Base-by-base conservation (phyloP, 179 eudicot species). In the Dionaea muscipula region DNA sequence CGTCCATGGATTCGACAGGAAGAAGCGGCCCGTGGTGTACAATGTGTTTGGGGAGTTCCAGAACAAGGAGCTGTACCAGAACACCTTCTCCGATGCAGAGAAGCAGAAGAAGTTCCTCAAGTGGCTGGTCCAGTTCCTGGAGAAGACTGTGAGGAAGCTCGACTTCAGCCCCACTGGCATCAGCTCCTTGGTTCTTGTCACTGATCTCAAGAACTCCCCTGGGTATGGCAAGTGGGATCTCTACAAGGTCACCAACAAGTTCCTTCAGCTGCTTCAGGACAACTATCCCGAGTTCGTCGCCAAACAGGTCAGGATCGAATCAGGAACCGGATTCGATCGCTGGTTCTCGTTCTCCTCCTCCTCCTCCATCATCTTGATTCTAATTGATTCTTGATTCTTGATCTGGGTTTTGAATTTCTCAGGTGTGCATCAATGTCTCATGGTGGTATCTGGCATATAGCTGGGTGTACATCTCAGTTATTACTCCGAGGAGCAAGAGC, bases 261-360 rank as follows among this genome's bases (percentile, higher is more conserved):
- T 74, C 26, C 64, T 82, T 2, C 63, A 36, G 40, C 66, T 82
- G 52, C 75, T 84, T 12, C 85, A 84, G 60, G 88, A 84, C 25
- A 82, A 79, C 53, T 84, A 84, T 55, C 94, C 88, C n/a, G 85
- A 82, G 47, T 84, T 84, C 44, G 83, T 78, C 36, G 77, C 83
- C 60, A 84, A 75, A 57, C 88, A 84, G 94, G 94, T 84, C 76
- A 44, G 17, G 5, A 10, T 13, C 18, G 25, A 1, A 20, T 26
- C 7, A 2, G 0, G 33, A 20, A 10, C 3, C 3, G 11, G 2
- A 38, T 38, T 38, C 15, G 41, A 38, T 38, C 41, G 11, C 14
- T 7, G 41, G 4, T 4, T 31, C 36, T 31, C 10, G 4, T 31
- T 31, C 36, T 31, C 10, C 10, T 31, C 6, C 10, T 31, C 10